A percentile compares a stretch with the other conserved stretches of the same genome.
phyloP scores from a whole-genome alignment of 176 grass and related monocot species.

The Alloteropsis semialata region DNA sequence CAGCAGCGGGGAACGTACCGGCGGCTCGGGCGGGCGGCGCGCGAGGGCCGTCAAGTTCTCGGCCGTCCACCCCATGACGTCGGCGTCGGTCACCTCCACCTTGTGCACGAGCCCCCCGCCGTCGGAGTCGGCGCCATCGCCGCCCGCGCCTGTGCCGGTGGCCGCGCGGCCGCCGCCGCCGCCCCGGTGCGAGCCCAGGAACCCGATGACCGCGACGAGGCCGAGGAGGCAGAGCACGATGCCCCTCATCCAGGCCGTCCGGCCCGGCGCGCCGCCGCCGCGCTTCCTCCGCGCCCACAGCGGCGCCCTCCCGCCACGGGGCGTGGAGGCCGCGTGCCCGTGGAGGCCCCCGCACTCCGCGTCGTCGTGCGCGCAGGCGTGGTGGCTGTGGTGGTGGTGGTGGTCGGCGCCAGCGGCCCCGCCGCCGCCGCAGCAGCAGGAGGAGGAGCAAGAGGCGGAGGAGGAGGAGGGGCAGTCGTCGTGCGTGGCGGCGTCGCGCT shows the following conservation, averaged over 20 bases:
- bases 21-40: constrained; percentile 30
- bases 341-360: background rate
- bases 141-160: background rate
- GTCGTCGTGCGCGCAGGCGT: constrained; percentile 15
- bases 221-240: constrained; percentile 51
- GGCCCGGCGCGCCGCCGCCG: background rate
- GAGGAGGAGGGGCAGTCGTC: background rate
- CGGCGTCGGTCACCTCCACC: constrained; percentile 42
- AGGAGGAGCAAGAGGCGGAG: no score
- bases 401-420: background rate
- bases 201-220: constrained; percentile 43
- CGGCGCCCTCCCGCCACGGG: background rate
- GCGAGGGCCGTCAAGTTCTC: constrained; percentile 32
- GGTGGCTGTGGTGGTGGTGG: background rate
- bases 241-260: constrained; percentile 48
- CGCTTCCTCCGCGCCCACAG: constrained; percentile 41
- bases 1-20: constrained; percentile 20
- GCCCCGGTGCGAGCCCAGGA: constrained; percentile 46
- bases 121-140: background rate
- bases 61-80: constrained; percentile 53
- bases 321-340: constrained; percentile 6
- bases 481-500: constrained; percentile 26
- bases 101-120: constrained; percentile 35
- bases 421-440: background rate
- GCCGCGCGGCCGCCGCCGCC: background rate